A percentile compares a stretch with the other conserved stretches of the same genome.
These are phyloP conservation scores for Leccinum ochraceum DNA, from an alignment of 768 basidiomycete genomes.

Conservation along the genomic window DNA sequence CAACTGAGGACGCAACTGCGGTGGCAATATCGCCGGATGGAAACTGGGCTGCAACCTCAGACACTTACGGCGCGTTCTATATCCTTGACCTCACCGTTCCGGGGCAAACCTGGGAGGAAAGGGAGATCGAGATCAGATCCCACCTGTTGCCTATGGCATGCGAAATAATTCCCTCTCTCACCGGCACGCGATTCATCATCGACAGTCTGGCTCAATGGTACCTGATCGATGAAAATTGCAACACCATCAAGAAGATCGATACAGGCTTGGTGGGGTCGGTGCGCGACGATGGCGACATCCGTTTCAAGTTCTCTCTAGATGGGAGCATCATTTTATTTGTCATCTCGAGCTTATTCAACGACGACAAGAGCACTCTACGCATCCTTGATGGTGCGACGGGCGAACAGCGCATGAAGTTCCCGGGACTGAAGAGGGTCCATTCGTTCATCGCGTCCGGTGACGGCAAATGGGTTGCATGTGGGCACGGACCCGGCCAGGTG, in stretches of 20 bases:
- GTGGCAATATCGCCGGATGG: constrained; percentile 26
- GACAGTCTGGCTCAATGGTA: neutral
- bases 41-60: constrained; percentile 13
- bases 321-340: constrained; percentile 9
- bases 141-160: neutral
- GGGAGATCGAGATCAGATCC: neutral
- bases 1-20: neutral
- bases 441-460: constrained; percentile 5
- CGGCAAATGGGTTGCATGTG: constrained; percentile 13
- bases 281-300: too few relatives aligned
- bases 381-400: constrained; percentile 15
- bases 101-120: constrained; percentile 5
- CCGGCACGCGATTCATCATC: constrained; percentile 15
- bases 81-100: constrained; percentile 8
- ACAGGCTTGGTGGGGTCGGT: neutral
- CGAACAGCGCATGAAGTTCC: constrained; percentile 8
- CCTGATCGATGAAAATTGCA: constrained; percentile 8
- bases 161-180: neutral
- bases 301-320: constrained; percentile 17
- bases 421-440: constrained; percentile 11
- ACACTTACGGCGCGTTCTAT: constrained; percentile 6
- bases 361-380: constrained; percentile 11
- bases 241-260: constrained; percentile 11
- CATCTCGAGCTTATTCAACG: neutral
- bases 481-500: constrained; percentile 2